phyloP scores from a whole-genome alignment of 495 filamentous ascomycete species.

The Penicillium canescens region DNA sequence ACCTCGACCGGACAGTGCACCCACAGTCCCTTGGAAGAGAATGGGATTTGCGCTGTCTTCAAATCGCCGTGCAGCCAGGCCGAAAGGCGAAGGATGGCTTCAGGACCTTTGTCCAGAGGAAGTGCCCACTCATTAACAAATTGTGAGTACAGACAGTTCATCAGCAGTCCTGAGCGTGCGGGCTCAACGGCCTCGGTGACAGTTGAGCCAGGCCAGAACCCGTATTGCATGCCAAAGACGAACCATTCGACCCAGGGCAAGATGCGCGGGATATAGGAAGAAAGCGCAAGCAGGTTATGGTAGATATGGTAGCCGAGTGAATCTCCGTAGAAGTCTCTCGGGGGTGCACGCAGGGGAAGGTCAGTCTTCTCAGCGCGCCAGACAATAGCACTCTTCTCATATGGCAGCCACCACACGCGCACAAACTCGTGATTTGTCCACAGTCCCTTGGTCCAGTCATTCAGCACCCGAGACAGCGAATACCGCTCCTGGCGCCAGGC shows the following conservation, averaged over 20 bases:
- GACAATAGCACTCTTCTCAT: constrained; percentile 78
- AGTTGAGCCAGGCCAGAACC: constrained; percentile 66
- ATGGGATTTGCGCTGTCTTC: constrained; percentile 67
- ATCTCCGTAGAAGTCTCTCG: constrained; percentile 74
- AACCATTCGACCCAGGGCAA: constrained; percentile 90
- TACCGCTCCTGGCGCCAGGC: constrained; percentile 83
- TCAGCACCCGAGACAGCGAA: constrained; percentile 62
- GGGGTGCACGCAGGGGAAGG: constrained; percentile 46
- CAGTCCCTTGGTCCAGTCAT: constrained; percentile 68
- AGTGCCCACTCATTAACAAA: constrained; percentile 98
- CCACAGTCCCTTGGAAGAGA: constrained; percentile 73
- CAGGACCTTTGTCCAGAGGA: constrained; percentile 83
- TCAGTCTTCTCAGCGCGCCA: constrained; percentile 82
- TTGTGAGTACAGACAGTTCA: constrained; percentile 96
- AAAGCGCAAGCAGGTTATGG: constrained; percentile 79
- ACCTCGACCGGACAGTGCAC: constrained; percentile 95
- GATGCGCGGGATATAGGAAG: constrained; percentile 75
- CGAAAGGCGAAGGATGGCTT: constrained; percentile 78
- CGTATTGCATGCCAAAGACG: constrained; percentile 94
- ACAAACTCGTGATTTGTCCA: constrained; percentile 89
- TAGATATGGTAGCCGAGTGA: constrained; percentile 83
- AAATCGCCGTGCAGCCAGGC: constrained; percentile 77
- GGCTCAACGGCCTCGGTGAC: constrained; percentile 75
- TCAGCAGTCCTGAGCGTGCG: constrained; percentile 74
- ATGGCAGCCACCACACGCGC: constrained; percentile 96